A percentile compares a stretch with the other conserved stretches of the same genome.
phyloP scores from a whole-genome alignment of 495 filamentous ascomycete genomes.

The Aspergillus heteromorphus region DNA sequence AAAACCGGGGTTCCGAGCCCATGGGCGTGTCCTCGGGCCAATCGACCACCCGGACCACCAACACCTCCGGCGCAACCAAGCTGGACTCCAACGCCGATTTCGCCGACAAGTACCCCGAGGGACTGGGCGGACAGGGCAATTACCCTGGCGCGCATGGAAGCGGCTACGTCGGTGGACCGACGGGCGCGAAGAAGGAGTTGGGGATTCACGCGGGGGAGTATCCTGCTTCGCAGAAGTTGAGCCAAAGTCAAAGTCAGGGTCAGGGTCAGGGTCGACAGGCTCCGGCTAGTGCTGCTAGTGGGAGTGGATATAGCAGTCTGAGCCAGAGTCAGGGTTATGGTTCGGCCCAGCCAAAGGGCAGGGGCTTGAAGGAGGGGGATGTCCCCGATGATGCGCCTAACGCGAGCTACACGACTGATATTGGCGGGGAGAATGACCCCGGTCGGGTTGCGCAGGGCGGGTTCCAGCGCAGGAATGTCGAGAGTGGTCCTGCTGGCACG shows the following conservation, averaged over 20 bases:
- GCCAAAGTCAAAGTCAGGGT: background rate
- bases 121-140: slow-evolving; percentile 44
- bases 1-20: slow-evolving; percentile 47
- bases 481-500: slow-evolving; percentile 34
- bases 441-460: slow-evolving; percentile 49
- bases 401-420: slow-evolving; percentile 54
- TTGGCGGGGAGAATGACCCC: slow-evolving; percentile 58
- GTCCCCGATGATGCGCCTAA: slow-evolving; percentile 49
- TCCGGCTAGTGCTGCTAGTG: slow-evolving; percentile 21
- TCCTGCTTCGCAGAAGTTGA: slow-evolving; percentile 14
- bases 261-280: background rate
- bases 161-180: slow-evolving; percentile 42
- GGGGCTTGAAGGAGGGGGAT: slow-evolving; percentile 50
- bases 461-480: slow-evolving; percentile 36
- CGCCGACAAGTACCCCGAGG: slow-evolving; percentile 45
- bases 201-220: slow-evolving; percentile 24
- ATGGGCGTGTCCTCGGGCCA: slow-evolving; percentile 39
- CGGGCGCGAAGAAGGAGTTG: slow-evolving; percentile 33
- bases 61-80: slow-evolving; percentile 46
- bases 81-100: slow-evolving; percentile 43
- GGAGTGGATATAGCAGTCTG: slow-evolving; percentile 22
- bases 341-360: slow-evolving; percentile 48
- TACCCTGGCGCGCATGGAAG: slow-evolving; percentile 43
- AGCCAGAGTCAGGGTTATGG: slow-evolving; percentile 23
- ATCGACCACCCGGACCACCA: slow-evolving; percentile 53